A percentile compares a stretch with the other conserved stretches of the same genome.
Evolutionary conservation across 2,329 filamentous ascomycete species (phyloP).

Genomic region (Fusarium sacchari): DNA sequence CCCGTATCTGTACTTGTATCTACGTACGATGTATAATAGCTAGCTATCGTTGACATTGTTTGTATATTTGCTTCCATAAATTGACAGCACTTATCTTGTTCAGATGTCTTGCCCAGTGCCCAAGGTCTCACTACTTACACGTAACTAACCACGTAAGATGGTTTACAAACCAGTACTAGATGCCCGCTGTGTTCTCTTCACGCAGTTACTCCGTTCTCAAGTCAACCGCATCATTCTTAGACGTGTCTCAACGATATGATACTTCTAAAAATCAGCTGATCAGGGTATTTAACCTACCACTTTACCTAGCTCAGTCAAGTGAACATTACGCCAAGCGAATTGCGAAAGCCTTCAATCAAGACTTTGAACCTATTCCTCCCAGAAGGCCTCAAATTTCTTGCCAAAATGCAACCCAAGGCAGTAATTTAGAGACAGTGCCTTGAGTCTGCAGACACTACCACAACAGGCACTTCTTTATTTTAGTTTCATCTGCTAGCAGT

Average conservation of each 20-base stretch:
- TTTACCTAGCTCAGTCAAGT: neutral
- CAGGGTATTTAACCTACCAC: neutral
- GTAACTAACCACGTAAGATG: too few species aligned
- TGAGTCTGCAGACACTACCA: neutral
- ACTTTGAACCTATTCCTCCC: neutral
- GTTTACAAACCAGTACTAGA: too few species aligned
- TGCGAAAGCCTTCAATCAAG: neutral
- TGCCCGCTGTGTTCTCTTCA: too few species aligned
- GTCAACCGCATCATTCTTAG: neutral
- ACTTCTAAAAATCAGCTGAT: neutral
- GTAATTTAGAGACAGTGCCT: neutral
- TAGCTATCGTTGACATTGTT: neutral
- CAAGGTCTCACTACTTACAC: too few species aligned
- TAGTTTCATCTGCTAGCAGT: neutral
- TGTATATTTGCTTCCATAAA: neutral
- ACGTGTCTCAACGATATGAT: neutral
- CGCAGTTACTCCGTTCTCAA: neutral
- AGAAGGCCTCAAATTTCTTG: neutral
- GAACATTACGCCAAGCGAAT: too few species aligned
- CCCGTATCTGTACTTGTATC: neutral
- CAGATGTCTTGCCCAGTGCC: neutral
- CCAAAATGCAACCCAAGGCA: neutral
- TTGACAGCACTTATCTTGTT: constrained; percentile 3
- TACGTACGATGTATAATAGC: constrained; percentile 17
- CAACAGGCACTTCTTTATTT: neutral